Percentiles rank a stretch among this genome's conserved stretches.
Conservation (phyloP, 2,329 filamentous ascomycete genomes). For the Calonectria hongkongensis region DNA sequence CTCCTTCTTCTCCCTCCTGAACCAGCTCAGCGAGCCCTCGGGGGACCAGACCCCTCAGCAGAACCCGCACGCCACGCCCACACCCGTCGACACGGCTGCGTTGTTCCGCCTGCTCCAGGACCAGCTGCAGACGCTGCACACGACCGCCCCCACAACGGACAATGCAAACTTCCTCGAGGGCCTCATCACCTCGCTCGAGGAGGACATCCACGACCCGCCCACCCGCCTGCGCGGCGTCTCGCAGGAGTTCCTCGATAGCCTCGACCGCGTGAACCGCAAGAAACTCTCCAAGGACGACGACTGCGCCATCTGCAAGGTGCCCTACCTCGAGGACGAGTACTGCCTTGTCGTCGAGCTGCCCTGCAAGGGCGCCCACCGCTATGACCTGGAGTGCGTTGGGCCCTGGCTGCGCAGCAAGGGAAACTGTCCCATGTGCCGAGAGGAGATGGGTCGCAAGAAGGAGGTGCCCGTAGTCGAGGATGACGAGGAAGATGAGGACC, state of each 20-base stretch:
- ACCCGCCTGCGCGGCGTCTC: constrained; percentile 71
- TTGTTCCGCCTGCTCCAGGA: constrained; percentile 76
- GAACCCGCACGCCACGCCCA: constrained; percentile 76
- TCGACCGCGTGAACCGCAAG: constrained; percentile 75
- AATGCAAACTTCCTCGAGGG: constrained; percentile 71
- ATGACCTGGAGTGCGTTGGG: constrained; percentile 80
- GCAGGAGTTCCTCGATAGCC: constrained; percentile 75
- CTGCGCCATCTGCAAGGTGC: constrained; percentile 79
- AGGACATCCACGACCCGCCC: constrained; percentile 72
- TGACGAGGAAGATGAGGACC: constrained; percentile 71
- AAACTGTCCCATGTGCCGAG: constrained; percentile 78
- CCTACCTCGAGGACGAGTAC: constrained; percentile 77
- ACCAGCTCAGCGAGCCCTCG: constrained; percentile 67
- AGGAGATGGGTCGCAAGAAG: constrained; percentile 75
- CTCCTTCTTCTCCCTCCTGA: constrained; percentile 75
- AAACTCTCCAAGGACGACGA: constrained; percentile 69
- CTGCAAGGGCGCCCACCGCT: constrained; percentile 74
- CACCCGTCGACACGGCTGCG: constrained; percentile 74
- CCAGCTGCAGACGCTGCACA: constrained; percentile 72
- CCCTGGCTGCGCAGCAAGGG: constrained; percentile 80
- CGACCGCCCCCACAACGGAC: constrained; percentile 67
- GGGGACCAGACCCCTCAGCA: constrained; percentile 62
- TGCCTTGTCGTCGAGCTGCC: constrained; percentile 79
- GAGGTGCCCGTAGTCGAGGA: constrained; percentile 66
- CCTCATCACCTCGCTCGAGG: constrained; percentile 69